Percentiles rank a stretch among this genome's conserved stretches.
These are phyloP conservation scores for Sarocladium strictum DNA, from an alignment of 2,329 filamentous ascomycete genomes.

Conservation along the genomic window DNA sequence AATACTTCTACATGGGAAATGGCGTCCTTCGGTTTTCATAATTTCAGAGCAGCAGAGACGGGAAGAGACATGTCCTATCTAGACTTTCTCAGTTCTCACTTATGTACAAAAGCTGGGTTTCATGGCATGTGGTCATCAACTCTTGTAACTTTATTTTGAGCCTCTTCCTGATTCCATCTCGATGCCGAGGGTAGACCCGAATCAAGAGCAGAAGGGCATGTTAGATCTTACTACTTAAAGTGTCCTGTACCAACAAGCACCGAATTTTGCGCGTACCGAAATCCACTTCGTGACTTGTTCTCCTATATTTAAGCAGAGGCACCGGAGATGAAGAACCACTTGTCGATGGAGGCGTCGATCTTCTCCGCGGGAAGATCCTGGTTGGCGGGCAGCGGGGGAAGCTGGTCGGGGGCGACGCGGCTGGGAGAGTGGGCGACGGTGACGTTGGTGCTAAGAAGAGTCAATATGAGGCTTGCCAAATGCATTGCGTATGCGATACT, in stretches of 20 bases:
- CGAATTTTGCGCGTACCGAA: background rate
- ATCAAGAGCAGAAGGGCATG: background rate
- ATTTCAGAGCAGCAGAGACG: no score
- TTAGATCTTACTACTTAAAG: background rate
- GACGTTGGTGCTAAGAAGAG: constrained; percentile 65
- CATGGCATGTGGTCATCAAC: constrained; percentile 3
- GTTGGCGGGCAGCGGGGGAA: constrained; percentile 70
- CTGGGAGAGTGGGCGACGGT: constrained; percentile 67
- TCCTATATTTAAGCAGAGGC: constrained; percentile 64
- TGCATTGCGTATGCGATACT: constrained; percentile 32
- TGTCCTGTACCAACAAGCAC: background rate
- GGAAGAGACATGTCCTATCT: background rate
- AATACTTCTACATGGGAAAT: constrained; percentile 1
- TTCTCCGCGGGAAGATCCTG: constrained; percentile 79
- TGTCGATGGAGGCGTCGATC: constrained; percentile 95
- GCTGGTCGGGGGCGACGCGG: constrained; percentile 62
- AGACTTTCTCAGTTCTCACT: constrained; percentile 3
- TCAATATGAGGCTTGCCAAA: constrained; percentile 21
- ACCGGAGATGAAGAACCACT: constrained; percentile 99
- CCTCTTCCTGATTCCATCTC: background rate
- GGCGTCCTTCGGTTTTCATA: constrained; percentile 2
- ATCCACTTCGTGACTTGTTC: background rate
- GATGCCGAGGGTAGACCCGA: background rate
- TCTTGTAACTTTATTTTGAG: constrained; percentile 4
- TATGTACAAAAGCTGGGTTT: background rate